A percentile compares a stretch with the other conserved stretches of the same genome.
phyloP scores from a whole-genome alignment of 1,139 yeast species.

The Saccharomyces pastorianus region DNA sequence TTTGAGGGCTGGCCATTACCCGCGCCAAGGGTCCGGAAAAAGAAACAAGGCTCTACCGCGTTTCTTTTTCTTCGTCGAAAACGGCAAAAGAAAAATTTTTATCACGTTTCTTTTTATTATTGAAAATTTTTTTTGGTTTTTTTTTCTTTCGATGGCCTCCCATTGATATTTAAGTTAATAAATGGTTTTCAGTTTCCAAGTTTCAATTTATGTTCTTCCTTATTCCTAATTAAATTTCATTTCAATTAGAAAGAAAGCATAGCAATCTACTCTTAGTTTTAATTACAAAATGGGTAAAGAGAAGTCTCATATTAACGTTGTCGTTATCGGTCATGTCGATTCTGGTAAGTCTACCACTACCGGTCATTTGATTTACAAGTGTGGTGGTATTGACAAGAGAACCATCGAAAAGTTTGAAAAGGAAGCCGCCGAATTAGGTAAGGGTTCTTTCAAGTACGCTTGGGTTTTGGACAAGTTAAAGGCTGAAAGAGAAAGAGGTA shows the following conservation, averaged over 20 bases:
- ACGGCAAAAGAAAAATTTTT: not conserved
- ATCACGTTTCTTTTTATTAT: not conserved
- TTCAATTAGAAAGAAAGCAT: not conserved
- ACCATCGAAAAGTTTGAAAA: constrained; percentile 97
- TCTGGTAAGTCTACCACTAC: constrained; percentile 98
- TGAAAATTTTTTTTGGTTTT: constrained; percentile 1
- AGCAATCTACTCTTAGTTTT: not conserved
- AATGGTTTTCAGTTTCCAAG: not conserved
- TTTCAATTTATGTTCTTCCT: not conserved
- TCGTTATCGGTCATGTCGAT: constrained; percentile 99
- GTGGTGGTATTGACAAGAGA: constrained; percentile 92
- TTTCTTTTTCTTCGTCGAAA: not conserved
- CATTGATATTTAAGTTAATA: not conserved
- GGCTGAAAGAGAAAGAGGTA: constrained; percentile 35
- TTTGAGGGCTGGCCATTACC: not conserved
- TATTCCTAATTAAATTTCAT: not conserved
- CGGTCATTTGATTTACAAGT: constrained; percentile 95
- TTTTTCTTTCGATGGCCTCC: not conserved
- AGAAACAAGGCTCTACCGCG: not conserved
- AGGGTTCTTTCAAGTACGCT: constrained; percentile 98
- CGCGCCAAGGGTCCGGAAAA: not conserved
- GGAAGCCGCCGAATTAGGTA: constrained; percentile 97
- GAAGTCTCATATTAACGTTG: constrained; percentile 94
- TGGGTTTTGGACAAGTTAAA: constrained; percentile 92
- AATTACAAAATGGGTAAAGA: constrained; percentile 56